Evolutionary conservation across 202 grass and related monocot genomes (phyloP).

Genomic region (Digitaria exilis): DNA sequence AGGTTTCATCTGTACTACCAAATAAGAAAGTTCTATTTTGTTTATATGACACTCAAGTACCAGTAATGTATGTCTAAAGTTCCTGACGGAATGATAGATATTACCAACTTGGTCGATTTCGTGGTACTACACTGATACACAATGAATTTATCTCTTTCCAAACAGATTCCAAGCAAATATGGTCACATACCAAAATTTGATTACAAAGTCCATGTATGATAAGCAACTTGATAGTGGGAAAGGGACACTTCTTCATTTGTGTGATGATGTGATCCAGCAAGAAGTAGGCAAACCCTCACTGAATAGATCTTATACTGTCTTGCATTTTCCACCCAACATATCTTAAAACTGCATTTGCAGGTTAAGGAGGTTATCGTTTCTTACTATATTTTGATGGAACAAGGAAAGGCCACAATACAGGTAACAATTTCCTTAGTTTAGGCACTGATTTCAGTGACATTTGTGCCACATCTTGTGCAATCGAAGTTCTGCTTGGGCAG

Average conservation of each 20-base stretch:
- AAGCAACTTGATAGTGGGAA: constrained; percentile 97
- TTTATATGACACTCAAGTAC: not conserved
- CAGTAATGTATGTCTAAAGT: constrained; percentile 7
- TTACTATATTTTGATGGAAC: constrained; percentile 95
- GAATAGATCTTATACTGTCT: not conserved
- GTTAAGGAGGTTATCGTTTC: constrained; percentile 96
- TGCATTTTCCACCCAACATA: not conserved
- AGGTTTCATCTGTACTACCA: constrained; percentile 31
- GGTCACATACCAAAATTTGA: constrained; percentile 79
- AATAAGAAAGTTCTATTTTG: not conserved
- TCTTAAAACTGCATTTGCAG: constrained; percentile 42
- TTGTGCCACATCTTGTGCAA: not conserved
- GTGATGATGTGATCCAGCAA: constrained; percentile 98
- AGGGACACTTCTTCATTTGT: constrained; percentile 93
- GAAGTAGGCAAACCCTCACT: constrained; percentile 63
- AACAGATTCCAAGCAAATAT: constrained; percentile 92
- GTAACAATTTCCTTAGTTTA: constrained; percentile 31
- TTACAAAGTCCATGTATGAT: constrained; percentile 98
- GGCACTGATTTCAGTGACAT: not conserved
- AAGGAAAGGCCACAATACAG: constrained; percentile 70
- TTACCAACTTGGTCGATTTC: constrained; percentile 3
- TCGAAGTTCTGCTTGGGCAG: not conserved
- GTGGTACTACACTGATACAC: not conserved
- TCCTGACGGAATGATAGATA: not conserved
- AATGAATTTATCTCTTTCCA: not conserved